Base-by-base conservation (phyloP, 2,329 filamentous ascomycete genomes). In the Ustilaginoidea virens region DNA sequence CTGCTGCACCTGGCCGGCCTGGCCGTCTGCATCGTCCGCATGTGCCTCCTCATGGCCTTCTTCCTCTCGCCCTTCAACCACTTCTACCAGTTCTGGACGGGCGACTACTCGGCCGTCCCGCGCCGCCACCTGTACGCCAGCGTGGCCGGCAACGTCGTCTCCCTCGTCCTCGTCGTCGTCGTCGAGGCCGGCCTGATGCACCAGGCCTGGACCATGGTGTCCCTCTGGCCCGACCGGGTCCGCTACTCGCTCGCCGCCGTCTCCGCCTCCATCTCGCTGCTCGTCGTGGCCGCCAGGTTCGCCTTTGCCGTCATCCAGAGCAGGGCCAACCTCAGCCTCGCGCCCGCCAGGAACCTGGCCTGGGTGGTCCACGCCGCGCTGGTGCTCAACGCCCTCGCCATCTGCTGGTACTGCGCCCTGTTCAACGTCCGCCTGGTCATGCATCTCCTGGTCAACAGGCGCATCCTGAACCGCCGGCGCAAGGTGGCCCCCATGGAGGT, bases 1-100 rank as follows among this genome's bases (percentile, higher is more conserved):
- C 44, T 74, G 37, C 57, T 85, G 41, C 83, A 86, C 45, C 39
- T 66, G 13, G 34, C 62, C 15, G 67, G 69, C 10, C 62, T 92
- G 13, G 28, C 66, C 27, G 45, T 74, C 43, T 74, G 77, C 50
- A 55, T 67, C 28, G 48, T 72, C 25, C 74, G 79, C 33, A 63
- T 61, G 43, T 47, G 65, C 11, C 51, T 82, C 5, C 55, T 72
- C 14, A 53, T 58, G 29, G 44, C 70, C 32, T 78, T 67, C 49
- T 74, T 72, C 44, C 66, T 69, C 7, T 71, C 71, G 3, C 55
- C 61, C 4, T 74, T 71, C 40, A 57, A 63, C 39, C 58, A 73
- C 29, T 64, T 74, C 32, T 85, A 83, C 48, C 52, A 63, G 14
- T 52, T 62, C 36, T 67, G 73, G 44, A 49, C 66, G 3, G 47